phyloP scores from a whole-genome alignment of 345 rosid species.

The Turnera subulata region DNA sequence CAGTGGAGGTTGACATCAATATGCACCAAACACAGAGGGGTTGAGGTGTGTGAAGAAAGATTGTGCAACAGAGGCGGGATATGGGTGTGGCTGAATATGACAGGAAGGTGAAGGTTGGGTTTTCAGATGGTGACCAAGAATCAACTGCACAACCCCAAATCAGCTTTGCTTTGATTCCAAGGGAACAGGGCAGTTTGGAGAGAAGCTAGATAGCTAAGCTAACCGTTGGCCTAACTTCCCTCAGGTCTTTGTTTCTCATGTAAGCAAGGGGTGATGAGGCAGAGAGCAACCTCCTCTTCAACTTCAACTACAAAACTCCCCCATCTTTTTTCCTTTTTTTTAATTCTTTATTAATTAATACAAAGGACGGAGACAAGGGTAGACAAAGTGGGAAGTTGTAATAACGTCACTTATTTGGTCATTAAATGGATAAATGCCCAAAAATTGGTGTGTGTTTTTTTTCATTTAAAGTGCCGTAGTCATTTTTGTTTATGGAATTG shows the following conservation, averaged over 20 bases:
- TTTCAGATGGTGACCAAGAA: slow-evolving; percentile 89
- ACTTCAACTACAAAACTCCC: too few relatives aligned
- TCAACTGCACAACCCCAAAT: slow-evolving; percentile 35
- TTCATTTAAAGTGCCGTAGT: neutral
- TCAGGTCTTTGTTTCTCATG: slow-evolving; percentile 38
- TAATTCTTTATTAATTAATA: too few relatives aligned
- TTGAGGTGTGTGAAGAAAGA: slow-evolving; percentile 9
- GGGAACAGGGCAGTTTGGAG: slow-evolving; percentile 24
- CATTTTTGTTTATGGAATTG: neutral
- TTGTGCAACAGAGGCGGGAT: slow-evolving; percentile 6
- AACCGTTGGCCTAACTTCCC: slow-evolving; percentile 67
- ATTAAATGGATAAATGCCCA: too few relatives aligned
- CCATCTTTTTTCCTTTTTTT: too few relatives aligned
- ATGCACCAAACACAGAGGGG: slow-evolving; percentile 1
- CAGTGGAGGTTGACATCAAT: neutral
- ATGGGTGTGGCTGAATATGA: slow-evolving; percentile 36
- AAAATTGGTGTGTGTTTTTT: too few relatives aligned
- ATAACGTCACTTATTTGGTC: too few relatives aligned
- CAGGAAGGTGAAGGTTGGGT: slow-evolving; percentile 75
- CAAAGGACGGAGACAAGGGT: too few relatives aligned
- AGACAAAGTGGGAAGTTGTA: too few relatives aligned
- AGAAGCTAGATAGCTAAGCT: neutral
- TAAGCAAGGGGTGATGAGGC: slow-evolving; percentile 32
- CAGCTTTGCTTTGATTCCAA: slow-evolving; percentile 53
- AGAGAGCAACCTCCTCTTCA: too few relatives aligned